Conservation (phyloP, 306 rosid species). For the Rubus parviflorus region DNA sequence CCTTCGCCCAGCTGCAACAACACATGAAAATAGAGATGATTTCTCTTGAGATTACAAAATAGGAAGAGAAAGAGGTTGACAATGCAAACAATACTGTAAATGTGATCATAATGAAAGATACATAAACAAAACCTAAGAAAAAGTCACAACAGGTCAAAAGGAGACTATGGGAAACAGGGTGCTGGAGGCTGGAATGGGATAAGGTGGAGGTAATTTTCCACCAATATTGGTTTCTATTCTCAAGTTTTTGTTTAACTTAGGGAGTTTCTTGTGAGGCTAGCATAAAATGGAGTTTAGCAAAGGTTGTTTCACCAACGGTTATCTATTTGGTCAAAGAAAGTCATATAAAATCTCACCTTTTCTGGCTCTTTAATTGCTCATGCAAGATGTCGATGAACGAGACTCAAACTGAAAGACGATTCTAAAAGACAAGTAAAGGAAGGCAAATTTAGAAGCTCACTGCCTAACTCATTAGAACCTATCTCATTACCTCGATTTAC, state of each 20-base stretch:
- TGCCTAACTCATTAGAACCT: background rate
- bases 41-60: background rate
- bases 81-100: background rate
- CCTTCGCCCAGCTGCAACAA: conserved; percentile 79
- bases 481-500: background rate
- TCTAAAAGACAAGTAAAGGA: background rate
- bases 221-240: background rate
- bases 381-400: background rate
- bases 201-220: background rate
- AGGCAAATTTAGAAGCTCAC: background rate
- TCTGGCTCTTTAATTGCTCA: background rate
- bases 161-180: background rate
- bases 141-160: background rate
- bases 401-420: background rate
- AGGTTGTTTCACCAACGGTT: background rate
- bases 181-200: background rate
- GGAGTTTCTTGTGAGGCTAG: background rate
- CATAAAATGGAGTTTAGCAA: background rate
- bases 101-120: background rate
- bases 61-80: background rate
- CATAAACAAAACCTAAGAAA: background rate
- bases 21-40: background rate
- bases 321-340: background rate
- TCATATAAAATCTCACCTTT: background rate
- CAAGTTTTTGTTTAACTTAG: background rate